phyloP scores from a whole-genome alignment of 495 filamentous ascomycete genomes.

The Aspergillus ostianus region DNA sequence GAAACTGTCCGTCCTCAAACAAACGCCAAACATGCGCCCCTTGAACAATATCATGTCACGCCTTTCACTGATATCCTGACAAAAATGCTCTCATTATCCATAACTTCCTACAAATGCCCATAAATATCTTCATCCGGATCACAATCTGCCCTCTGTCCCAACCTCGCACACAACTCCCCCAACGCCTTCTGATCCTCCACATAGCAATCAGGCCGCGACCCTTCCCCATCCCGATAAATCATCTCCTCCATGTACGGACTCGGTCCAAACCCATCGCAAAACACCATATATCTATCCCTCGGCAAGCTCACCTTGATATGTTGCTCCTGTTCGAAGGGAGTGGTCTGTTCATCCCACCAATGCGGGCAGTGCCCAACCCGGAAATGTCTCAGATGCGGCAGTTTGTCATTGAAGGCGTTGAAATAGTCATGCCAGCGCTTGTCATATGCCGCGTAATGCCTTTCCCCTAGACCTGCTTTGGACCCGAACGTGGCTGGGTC shows the following conservation, averaged over 20 bases:
- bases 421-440: conserved; percentile 27
- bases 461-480: background rate
- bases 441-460: conserved; percentile 4
- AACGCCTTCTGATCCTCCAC: background rate
- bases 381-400: conserved; percentile 19
- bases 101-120: too few species aligned
- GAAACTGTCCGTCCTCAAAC: too few species aligned
- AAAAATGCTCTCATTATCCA: too few species aligned
- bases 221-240: background rate
- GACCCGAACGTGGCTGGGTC: background rate
- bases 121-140: background rate
- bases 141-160: background rate
- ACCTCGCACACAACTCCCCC: background rate
- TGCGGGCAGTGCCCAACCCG: conserved; percentile 11
- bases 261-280: conserved; percentile 8
- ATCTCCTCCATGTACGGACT: background rate
- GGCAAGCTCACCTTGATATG: conserved; percentile 9
- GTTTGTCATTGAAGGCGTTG: conserved; percentile 14
- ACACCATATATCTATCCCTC: conserved; percentile 14
- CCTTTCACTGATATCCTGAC: too few species aligned
- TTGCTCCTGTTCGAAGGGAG: conserved; percentile 19
- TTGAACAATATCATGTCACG: too few species aligned
- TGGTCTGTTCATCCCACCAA: conserved; percentile 2
- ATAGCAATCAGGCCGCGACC: background rate
- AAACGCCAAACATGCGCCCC: too few species aligned